Percentiles rank a stretch among this genome's conserved stretches.
Evolutionary conservation across 2,329 filamentous ascomycete genomes (phyloP).

Genomic region (Stemphylium lycopersici): DNA sequence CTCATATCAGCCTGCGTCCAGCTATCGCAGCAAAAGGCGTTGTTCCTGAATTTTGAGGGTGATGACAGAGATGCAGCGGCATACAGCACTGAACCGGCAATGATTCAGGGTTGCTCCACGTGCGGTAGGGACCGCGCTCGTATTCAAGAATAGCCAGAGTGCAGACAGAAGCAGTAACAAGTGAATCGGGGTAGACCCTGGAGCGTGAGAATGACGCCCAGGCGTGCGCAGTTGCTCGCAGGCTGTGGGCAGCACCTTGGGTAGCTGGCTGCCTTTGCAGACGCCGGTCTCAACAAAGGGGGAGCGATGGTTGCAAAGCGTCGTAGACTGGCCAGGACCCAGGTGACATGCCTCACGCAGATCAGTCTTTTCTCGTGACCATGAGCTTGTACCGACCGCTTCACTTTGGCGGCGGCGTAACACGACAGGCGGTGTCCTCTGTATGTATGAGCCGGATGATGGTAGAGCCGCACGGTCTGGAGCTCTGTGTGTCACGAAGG

Average conservation of each 20-base stretch:
- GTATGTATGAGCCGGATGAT: neutral
- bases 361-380: slow-evolving; percentile 5
- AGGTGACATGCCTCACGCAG: slow-evolving; percentile 4
- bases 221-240: neutral
- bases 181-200: neutral
- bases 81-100: neutral
- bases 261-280: neutral
- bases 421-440: neutral
- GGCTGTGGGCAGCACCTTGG: too few species aligned
- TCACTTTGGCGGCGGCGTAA: slow-evolving; percentile 5
- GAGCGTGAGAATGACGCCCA: neutral
- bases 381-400: neutral
- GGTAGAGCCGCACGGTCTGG: slow-evolving; percentile 7
- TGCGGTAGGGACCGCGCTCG: slow-evolving; percentile 7
- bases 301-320: neutral
- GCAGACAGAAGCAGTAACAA: neutral
- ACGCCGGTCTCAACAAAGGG: slow-evolving; percentile 1
- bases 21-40: neutral
- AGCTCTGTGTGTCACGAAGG: neutral
- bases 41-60: neutral
- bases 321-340: neutral
- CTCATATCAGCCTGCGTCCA: slow-evolving; percentile 7
- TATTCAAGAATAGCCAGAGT: neutral
- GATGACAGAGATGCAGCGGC: too few species aligned
- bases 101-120: neutral